Conservation (phyloP, 2,329 filamentous ascomycete species). For the Colletotrichum sansevieriae region DNA sequence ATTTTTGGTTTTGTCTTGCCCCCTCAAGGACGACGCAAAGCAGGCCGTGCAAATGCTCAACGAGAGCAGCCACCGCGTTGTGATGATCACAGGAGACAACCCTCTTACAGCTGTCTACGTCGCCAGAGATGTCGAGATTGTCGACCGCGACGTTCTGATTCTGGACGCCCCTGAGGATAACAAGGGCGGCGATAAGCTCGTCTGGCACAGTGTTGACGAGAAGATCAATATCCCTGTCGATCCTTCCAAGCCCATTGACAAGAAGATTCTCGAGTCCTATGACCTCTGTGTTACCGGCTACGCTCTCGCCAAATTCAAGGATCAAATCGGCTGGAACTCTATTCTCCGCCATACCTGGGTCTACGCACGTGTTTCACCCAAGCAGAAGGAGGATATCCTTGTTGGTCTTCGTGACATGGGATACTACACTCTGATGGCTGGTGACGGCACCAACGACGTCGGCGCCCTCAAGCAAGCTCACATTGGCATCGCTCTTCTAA, state of each 20-base stretch:
- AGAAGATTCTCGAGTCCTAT: conserved; percentile 83
- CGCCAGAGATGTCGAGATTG: conserved; percentile 94
- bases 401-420: conserved; percentile 95
- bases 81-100: conserved; percentile 99
- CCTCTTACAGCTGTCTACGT: conserved; percentile 97
- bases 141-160: conserved; percentile 94
- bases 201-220: conserved; percentile 97
- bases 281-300: conserved; percentile 98
- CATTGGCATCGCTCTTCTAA: conserved; percentile 94
- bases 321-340: conserved; percentile 79
- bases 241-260: conserved; percentile 82
- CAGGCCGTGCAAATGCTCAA: conserved; percentile 96
- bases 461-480: conserved; percentile 98
- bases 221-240: conserved; percentile 88
- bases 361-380: conserved; percentile 96
- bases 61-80: conserved; percentile 96
- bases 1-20: conserved; percentile 95
- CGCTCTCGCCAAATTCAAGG: conserved; percentile 89
- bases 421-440: conserved; percentile 98
- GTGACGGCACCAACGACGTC: conserved; percentile 98
- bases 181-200: conserved; percentile 80
- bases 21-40: conserved; percentile 95
- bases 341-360: conserved; percentile 95
- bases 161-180: conserved; percentile 95
- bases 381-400: conserved; percentile 99